A percentile compares a stretch with the other conserved stretches of the same genome.
Conservation (phyloP, 176 grass and related monocot species). For the Hordeum vulgare region MorexV3_pseudomolecules_assembly NC_058519.1:24913649-24914148, state of each 20-base stretch:
- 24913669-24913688: neutral
- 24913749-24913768: slow-evolving; percentile 94
- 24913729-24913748: slow-evolving; percentile 41
- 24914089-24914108: neutral
- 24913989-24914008: neutral
- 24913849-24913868: slow-evolving; percentile 6
- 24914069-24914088: slow-evolving; percentile 5
- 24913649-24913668: neutral
- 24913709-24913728: neutral
- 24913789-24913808: slow-evolving; percentile 90
- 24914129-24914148: neutral
- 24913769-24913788: slow-evolving; percentile 64
- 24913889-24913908: neutral
- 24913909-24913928: slow-evolving; percentile 5
- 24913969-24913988: neutral
- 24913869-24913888: slow-evolving; percentile 4
- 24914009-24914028: neutral
- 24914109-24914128: neutral
- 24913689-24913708: neutral
- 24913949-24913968: neutral
- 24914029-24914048: neutral
- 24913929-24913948: neutral
- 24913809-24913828: slow-evolving; percentile 96
- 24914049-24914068: neutral
- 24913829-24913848: slow-evolving; percentile 23